Evolutionary conservation across 2,329 filamentous ascomycete species (phyloP), one percentile per base, ranked within the genome.

Genomic region (Alternaria triticimaculans): DNA sequence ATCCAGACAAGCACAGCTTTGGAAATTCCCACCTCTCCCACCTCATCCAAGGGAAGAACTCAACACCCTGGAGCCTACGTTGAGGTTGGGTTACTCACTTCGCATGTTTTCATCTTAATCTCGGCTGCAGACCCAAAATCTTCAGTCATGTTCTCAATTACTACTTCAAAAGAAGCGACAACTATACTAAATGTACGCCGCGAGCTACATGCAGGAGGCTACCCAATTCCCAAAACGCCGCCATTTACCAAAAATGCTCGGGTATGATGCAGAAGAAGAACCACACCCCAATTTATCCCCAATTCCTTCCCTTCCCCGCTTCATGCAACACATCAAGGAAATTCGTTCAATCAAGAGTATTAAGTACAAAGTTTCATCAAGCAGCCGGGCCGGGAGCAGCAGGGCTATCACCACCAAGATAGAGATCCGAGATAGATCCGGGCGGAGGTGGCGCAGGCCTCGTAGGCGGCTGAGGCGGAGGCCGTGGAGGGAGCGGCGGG

Each of bases 191-290:
- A 53, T 33, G 30, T 21, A 30, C 28, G 23, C 20, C 30, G 30
- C 20, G 20, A 33, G 37, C 11, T 53, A 41, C 20, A 21, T 37
- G 49, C 25, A 41, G 2, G 33, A 53, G 30, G 20, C 48, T 51
- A 51, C 18, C 11, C 26, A 51, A 51, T 21, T 11, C 20, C 21
- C 21, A 23, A 21, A 25, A 37, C 49, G 49, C 30, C 49, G 6
- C 49, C 49, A 0, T 41, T 37, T 53, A 53, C 20, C 49, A 53
- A 33, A 33, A 9, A 46, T 53, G 30, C 49, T 53, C 49, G 49
- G 49, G 49, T 53, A 53, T 53, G 49, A 53, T 53, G 49, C 49
- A 53, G 49, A 53, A 41, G 28, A 53, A 53, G 28, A 53, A 53
- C 33, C 49, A 53, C 49, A 53, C 49, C 28, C 49, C 49, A 53